Evolutionary conservation across 768 basidiomycete species (phyloP), one percentile per base, ranked within the genome.

Genomic region (Suillus brevipes): DNA sequence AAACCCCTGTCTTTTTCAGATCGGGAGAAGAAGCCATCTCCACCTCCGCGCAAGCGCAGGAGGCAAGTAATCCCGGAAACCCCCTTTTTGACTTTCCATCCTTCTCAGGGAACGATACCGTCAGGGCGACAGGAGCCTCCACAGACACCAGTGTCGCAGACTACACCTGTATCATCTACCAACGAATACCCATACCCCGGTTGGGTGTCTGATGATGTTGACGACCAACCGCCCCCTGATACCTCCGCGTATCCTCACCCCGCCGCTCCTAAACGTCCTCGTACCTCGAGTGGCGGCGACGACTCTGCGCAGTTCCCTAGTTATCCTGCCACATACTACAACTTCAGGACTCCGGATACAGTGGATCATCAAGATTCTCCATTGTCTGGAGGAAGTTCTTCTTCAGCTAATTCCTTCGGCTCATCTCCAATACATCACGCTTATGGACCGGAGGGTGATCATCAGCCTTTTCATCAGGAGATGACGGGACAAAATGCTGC

Each of bases 21-120:
- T 31, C 73, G 75, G 65, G 69, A 72, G 67, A 76, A n/a, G 67
- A 77, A 36, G 50, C 58, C 61, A 28, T 5, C 55, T 4, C 8
- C 61, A 7, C 71, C 36, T 50, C 60, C 66, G 38, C 50, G 18
- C 18, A 77, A 69, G 62, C 70, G 63, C 63, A 75, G 75, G 69
- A 78, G 66, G 66, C 70, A 57, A 20, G 0, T 23, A 13, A 0
- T 31, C 7, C 75, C 75, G 23, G 43, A 65, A 23, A 77, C 64
- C 18, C 67, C 75, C 8, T 52, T 23, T 49, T 18, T 73, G 4
- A 3, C 65, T 23, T 78, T 69, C 43, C 3, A 69, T 64, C 75
- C 75, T 56, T 62, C 38, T 23, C 1, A 59, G 37, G 68, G n/a
- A 13, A 31, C 20, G 20, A 52, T 77, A 23, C 77, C 73, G n/a